A percentile compares a stretch with the other conserved stretches of the same genome.
Evolutionary conservation across 129 eudicot species (phyloP).

Genomic region (Saussurea involucrata): DNA sequence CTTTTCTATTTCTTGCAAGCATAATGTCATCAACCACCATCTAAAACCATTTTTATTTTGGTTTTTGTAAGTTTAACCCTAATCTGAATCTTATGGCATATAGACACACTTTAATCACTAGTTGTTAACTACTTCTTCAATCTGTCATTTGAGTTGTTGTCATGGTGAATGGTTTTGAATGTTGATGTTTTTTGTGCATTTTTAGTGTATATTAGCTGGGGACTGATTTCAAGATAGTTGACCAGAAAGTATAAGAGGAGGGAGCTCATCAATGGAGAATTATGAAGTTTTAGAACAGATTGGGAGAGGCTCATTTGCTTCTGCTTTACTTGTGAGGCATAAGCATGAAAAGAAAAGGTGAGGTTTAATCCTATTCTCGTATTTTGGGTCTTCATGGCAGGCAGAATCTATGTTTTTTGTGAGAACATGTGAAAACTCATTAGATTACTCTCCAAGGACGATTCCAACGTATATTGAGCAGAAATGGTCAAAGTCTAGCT

Average conservation of each 20-base stretch:
- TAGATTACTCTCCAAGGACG: not conserved
- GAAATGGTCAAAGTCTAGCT: not conserved
- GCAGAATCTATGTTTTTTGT: not conserved
- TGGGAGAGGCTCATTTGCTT: constrained; percentile 95
- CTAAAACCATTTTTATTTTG: not conserved
- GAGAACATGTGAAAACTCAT: not conserved
- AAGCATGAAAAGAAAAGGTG: constrained; percentile 88
- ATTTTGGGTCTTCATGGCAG: not conserved
- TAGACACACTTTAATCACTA: not conserved
- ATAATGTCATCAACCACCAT: constrained; percentile 17
- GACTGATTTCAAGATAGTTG: constrained; percentile 2
- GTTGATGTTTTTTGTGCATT: not conserved
- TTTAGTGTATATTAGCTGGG: constrained; percentile 13
- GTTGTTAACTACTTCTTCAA: not conserved
- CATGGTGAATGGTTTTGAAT: not conserved
- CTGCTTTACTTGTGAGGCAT: constrained; percentile 87
- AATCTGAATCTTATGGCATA: not conserved
- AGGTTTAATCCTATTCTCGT: constrained; percentile 15
- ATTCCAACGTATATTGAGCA: not conserved
- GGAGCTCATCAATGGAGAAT: constrained; percentile 60
- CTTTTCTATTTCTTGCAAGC: constrained; percentile 14
- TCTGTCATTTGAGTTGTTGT: not conserved
- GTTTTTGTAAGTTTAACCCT: not conserved
- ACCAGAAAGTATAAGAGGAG: not conserved
- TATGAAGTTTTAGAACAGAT: constrained; percentile 88